phyloP scores from a whole-genome alignment of 148 eudicot genomes.

The Rhododendron griersonianum region DNA sequence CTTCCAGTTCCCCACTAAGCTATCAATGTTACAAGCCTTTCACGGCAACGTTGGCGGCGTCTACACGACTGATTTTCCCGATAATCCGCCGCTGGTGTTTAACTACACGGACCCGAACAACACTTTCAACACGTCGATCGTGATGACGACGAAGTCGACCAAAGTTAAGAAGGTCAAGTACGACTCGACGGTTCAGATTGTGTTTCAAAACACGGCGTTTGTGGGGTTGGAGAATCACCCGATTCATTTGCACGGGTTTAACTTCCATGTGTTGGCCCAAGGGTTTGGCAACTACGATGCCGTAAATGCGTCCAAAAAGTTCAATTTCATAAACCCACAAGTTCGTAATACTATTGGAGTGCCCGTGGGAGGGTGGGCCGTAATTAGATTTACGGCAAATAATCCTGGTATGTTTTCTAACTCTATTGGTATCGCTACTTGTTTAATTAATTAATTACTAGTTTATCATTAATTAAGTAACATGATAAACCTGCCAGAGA shows the following conservation, averaged over 20 bases:
- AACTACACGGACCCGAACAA: constrained; percentile 50
- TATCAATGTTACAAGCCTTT: constrained; percentile 52
- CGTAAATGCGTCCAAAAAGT: constrained; percentile 25
- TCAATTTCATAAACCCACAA: constrained; percentile 65
- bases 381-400: not conserved
- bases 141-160: constrained; percentile 43
- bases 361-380: constrained; percentile 22
- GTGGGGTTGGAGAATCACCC: constrained; percentile 61
- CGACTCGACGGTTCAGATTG: constrained; percentile 58
- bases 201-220: constrained; percentile 55
- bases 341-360: constrained; percentile 60
- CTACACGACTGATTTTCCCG: constrained; percentile 53
- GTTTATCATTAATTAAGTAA: not conserved
- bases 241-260: constrained; percentile 70
- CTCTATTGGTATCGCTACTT: not conserved
- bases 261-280: constrained; percentile 37
- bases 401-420: not conserved
- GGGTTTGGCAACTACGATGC: constrained; percentile 45
- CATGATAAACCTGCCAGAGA: not conserved
- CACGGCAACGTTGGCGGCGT: constrained; percentile 29
- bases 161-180: constrained; percentile 55
- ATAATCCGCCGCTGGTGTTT: constrained; percentile 40
- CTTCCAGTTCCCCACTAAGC: constrained; percentile 34
- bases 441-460: not conserved
- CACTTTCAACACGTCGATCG: constrained; percentile 23